Conservation (phyloP, 1,284 basidiomycete species). For the Abortiporus biennis region DNA sequence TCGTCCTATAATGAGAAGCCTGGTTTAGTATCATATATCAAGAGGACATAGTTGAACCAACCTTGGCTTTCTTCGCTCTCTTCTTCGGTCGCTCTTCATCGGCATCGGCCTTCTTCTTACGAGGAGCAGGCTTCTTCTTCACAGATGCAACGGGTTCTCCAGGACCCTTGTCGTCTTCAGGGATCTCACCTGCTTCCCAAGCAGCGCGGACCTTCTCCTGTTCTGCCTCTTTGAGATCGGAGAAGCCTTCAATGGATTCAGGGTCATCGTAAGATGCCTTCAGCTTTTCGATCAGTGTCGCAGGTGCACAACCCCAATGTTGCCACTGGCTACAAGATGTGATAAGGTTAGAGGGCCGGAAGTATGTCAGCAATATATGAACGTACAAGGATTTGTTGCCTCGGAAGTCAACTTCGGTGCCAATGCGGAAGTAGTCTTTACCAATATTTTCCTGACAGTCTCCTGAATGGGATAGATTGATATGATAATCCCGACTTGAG, state of each 20-base stretch:
- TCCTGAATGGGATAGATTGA: constrained; percentile 11
- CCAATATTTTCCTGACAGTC: constrained; percentile 35
- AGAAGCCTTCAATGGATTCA: constrained; percentile 64
- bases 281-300: constrained; percentile 61
- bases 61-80: constrained; percentile 29
- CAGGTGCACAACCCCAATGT: constrained; percentile 78
- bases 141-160: constrained; percentile 22
- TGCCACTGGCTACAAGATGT: constrained; percentile 52
- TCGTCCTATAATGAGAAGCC: constrained; percentile 22
- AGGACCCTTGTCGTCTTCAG: constrained; percentile 57
- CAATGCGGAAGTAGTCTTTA: constrained; percentile 73
- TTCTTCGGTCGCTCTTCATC: constrained; percentile 32
- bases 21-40: not conserved
- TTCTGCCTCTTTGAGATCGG: constrained; percentile 56
- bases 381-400: constrained; percentile 69
- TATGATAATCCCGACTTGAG: not conserved
- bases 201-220: constrained; percentile 63
- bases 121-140: constrained; percentile 24
- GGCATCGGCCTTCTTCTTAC: constrained; percentile 28
- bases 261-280: constrained; percentile 54
- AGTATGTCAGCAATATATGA: constrained; percentile 2
- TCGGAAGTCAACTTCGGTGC: constrained; percentile 67
- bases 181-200: constrained; percentile 69
- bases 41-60: constrained; percentile 9
- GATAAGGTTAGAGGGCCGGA: constrained; percentile 10